Base-by-base conservation (phyloP, 1,284 basidiomycete species). In the Ceraceosorus guamensis region DNA sequence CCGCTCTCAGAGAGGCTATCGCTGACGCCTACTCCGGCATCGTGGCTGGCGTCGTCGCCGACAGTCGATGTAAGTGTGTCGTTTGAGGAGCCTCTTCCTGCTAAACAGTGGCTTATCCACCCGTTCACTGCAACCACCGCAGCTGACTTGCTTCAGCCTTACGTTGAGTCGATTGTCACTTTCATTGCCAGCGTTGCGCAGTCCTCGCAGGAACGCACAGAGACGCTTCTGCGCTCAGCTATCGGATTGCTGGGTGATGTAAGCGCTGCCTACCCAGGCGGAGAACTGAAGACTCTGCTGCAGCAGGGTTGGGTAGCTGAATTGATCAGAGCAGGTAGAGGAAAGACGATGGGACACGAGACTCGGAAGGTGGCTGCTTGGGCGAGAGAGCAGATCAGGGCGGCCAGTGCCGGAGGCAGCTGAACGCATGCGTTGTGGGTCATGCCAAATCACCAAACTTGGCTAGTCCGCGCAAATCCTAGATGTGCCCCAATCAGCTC, bases 21-120 rank as follows among this genome's bases (percentile, higher is more conserved):
- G 81, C 96, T 44, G 95, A 98, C 77, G 92, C 93, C 3, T 97
- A 96, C 73, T 92, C 89, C 7, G 92, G 95, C 48, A 88, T 97
- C 63, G 85, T 96, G 58, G 87, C 89, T 48, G 91, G 89, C 6
- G 80, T 96, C 75, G 91, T 92, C 79, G 84, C 85, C 63, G 87
- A 41, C 39, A 11, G 11, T 41, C 39, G 39, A 11, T 16, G 39
- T 41, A 16, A 41, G 39, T 41, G 39, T 16, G 11, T 11, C 39
- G 39, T 11, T 24, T 24, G 24, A 24, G 24, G 24, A 24, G 24
- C 24, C 24, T 24, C 24, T 24, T 24, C 24, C 24, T 24, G 24
- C 24, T 24, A 24, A 24, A 24, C 24, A 24, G 3, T 24, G 24
- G 24, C 24, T 24, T 24, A 24, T 24, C 24, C 24, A 24, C 3